A percentile compares a stretch with the other conserved stretches of the same genome.
phyloP scores from a whole-genome alignment of 148 eudicot species.

The Arbutus unedo region DNA sequence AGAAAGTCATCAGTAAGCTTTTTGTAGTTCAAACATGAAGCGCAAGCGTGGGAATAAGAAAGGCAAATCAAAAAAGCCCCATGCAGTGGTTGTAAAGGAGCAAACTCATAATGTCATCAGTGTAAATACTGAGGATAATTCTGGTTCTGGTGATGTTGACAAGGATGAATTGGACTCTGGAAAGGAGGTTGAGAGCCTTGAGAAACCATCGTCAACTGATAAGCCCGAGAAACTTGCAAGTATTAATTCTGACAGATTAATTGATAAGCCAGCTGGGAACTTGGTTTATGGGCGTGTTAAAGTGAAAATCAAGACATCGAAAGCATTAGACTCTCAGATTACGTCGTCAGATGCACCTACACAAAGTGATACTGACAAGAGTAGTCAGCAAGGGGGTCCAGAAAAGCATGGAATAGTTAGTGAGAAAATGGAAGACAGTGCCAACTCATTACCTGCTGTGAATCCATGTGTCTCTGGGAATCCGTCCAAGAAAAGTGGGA shows the following conservation, averaged over 20 bases:
- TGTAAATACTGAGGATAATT: slow-evolving; percentile 40
- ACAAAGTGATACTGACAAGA: slow-evolving; percentile 56
- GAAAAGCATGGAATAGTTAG: slow-evolving; percentile 32
- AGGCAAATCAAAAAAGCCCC: slow-evolving; percentile 53
- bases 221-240: slow-evolving; percentile 35
- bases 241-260: slow-evolving; percentile 29
- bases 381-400: slow-evolving; percentile 39
- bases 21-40: slow-evolving; percentile 46
- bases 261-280: slow-evolving; percentile 46
- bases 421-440: slow-evolving; percentile 67
- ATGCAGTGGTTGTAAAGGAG: slow-evolving; percentile 22
- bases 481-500: slow-evolving; percentile 38
- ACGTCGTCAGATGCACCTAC: slow-evolving; percentile 40
- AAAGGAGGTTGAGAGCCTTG: slow-evolving; percentile 37
- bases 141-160: slow-evolving; percentile 48
- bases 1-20: not conserved
- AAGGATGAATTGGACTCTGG: slow-evolving; percentile 45
- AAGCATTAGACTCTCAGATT: slow-evolving; percentile 43
- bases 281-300: slow-evolving; percentile 84
- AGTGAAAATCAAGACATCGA: slow-evolving; percentile 67
- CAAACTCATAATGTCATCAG: slow-evolving; percentile 28
- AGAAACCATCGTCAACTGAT: slow-evolving; percentile 40
- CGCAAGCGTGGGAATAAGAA: slow-evolving; percentile 79
- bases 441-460: slow-evolving; percentile 42
- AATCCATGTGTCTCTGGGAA: slow-evolving; percentile 27